Conservation (phyloP, 208 protist species). For the Leishmania guyanensis region DNA sequence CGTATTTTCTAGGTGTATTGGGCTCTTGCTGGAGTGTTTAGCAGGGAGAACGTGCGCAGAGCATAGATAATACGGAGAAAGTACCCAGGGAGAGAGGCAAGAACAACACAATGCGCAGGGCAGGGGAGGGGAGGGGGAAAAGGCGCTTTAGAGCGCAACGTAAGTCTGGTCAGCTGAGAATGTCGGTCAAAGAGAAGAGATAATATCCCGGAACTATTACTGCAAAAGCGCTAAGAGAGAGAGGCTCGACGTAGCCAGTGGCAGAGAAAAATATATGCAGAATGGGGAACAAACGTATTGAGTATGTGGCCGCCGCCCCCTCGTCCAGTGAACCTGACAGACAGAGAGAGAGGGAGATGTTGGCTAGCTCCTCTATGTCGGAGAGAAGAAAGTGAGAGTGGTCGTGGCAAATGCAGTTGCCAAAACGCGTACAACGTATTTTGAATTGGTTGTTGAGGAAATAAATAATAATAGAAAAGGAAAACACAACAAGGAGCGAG, state of each 20-base stretch:
- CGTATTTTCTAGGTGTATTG: not conserved
- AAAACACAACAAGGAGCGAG: not conserved
- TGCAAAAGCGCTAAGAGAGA: not conserved
- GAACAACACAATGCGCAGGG: not conserved
- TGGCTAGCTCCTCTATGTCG: too few species aligned
- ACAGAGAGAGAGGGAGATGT: not conserved
- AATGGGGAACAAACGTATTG: too few species aligned
- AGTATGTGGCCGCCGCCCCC: not conserved
- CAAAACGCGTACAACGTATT: not conserved
- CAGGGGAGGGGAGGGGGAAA: not conserved
- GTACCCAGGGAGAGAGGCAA: not conserved
- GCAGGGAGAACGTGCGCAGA: not conserved
- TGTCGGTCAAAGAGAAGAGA: not conserved
- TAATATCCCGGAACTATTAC: not conserved
- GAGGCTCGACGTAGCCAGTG: not conserved
- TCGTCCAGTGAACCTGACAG: not conserved
- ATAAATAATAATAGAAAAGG: not conserved
- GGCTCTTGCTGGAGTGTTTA: not conserved
- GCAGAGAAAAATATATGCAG: not conserved
- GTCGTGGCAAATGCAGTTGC: not conserved
- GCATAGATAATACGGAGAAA: not conserved
- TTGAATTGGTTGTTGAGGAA: not conserved
- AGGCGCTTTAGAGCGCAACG: not conserved
- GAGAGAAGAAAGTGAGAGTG: not conserved
- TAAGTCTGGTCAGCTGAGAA: not conserved